Conservation (phyloP, 2,329 filamentous ascomycete species). For the Knufia fluminis region DNA sequence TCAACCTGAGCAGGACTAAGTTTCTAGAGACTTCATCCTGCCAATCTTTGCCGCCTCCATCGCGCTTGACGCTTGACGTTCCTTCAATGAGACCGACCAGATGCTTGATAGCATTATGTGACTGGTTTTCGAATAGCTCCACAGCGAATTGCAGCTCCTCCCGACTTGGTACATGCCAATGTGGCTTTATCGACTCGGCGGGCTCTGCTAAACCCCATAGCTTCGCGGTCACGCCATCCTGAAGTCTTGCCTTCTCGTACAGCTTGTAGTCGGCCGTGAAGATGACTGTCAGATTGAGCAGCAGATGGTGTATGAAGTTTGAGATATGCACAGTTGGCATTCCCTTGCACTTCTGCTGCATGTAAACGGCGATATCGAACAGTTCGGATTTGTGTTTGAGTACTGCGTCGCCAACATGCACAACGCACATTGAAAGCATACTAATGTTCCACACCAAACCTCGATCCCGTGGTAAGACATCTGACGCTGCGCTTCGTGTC, state of each 20-base stretch:
- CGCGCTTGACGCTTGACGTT: constrained; percentile 72
- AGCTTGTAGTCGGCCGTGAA: constrained; percentile 85
- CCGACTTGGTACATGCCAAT: constrained; percentile 77
- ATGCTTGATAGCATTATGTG: constrained; percentile 63
- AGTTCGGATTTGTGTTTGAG: constrained; percentile 82
- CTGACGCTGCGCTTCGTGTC: constrained; percentile 82
- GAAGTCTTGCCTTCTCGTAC: constrained; percentile 68
- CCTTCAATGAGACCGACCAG: constrained; percentile 72
- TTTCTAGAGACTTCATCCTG: constrained; percentile 92
- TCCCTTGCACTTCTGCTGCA: constrained; percentile 92
- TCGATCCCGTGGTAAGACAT: constrained; percentile 84
- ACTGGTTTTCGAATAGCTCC: constrained; percentile 78
- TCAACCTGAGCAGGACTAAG: constrained; percentile 75
- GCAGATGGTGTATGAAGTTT: constrained; percentile 92
- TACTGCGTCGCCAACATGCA: constrained; percentile 86
- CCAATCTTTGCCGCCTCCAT: constrained; percentile 97
- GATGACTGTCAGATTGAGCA: constrained; percentile 88
- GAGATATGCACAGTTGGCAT: constrained; percentile 93
- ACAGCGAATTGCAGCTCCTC: constrained; percentile 83
- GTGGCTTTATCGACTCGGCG: constrained; percentile 62
- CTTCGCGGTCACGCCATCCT: constrained; percentile 60
- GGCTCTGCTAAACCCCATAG: constrained; percentile 81
- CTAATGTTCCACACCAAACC: constrained; percentile 95
- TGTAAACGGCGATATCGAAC: constrained; percentile 83
- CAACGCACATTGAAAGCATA: constrained; percentile 95